Percentiles rank a stretch among this genome's conserved stretches.
These are phyloP conservation scores for Mucor piriformis DNA, from an alignment of 371 early-diverging fungal genomes.

Conservation along the genomic window DNA sequence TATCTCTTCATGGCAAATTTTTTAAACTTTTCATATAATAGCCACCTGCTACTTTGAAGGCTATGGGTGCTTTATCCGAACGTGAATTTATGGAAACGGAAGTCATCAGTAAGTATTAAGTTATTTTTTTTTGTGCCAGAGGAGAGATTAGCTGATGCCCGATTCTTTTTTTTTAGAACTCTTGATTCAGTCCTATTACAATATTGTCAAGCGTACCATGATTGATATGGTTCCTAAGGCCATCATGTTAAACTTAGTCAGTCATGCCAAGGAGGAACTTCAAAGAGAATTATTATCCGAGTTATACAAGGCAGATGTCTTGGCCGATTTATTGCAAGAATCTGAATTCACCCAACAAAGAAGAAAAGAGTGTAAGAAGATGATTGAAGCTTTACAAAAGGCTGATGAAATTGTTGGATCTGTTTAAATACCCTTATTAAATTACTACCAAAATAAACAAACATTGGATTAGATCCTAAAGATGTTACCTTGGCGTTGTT, in stretches of 20 bases:
- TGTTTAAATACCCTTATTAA: constrained; percentile 36
- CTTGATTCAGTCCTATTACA: constrained; percentile 94
- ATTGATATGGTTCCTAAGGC: constrained; percentile 99
- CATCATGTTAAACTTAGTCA: constrained; percentile 97
- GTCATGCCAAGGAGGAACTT: constrained; percentile 87
- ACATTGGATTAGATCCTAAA: too few relatives aligned
- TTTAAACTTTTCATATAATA: constrained; percentile 25
- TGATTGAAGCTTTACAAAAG: constrained; percentile 93
- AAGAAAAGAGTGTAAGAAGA: constrained; percentile 95
- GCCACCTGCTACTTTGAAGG: constrained; percentile 95
- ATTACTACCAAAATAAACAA: neutral
- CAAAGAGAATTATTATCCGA: constrained; percentile 96
- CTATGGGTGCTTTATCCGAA: constrained; percentile 93
- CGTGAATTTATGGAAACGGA: constrained; percentile 97
- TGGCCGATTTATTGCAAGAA: constrained; percentile 94
- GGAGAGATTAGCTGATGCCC: neutral
- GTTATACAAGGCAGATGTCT: constrained; percentile 91
- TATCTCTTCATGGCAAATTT: neutral
- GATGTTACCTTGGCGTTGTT: too few relatives aligned
- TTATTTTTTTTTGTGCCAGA: neutral
- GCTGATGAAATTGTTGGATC: constrained; percentile 89
- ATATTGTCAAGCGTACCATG: constrained; percentile 97
- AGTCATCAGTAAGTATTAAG: constrained; percentile 91
- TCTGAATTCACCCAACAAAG: constrained; percentile 89
- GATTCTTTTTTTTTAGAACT: constrained; percentile 58